Evolutionary conservation across 129 eudicot genomes (phyloP).

Genomic region (Oenanthe sinensis): DNA sequence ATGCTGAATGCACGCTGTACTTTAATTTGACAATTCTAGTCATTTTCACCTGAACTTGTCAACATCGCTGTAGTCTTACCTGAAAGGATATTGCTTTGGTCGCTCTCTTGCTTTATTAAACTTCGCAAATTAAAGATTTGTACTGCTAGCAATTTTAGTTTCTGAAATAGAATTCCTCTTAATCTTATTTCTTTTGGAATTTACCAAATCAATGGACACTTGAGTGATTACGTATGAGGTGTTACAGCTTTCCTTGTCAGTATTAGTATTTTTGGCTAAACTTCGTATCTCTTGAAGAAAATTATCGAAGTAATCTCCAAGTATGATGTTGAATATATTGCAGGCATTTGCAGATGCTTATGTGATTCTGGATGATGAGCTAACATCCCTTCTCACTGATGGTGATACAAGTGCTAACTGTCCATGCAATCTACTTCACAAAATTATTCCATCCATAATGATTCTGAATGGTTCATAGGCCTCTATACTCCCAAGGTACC

Average conservation of each 20-base stretch:
- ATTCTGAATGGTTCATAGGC: slow-evolving; percentile 16
- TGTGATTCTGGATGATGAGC: slow-evolving; percentile 56
- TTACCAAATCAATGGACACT: not conserved
- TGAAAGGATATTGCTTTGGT: not conserved
- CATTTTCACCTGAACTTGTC: no score
- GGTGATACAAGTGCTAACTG: slow-evolving; percentile 28
- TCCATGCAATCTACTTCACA: slow-evolving; percentile 49
- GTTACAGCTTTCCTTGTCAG: not conserved
- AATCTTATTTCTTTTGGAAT: not conserved
- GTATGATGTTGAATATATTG: not conserved
- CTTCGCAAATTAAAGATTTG: not conserved
- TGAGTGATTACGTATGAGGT: not conserved
- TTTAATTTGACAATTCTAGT: no score
- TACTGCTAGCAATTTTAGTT: not conserved
- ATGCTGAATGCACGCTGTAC: not conserved
- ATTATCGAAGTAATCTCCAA: not conserved
- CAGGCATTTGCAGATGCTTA: slow-evolving; percentile 95
- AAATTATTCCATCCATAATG: slow-evolving; percentile 50
- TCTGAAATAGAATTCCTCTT: not conserved
- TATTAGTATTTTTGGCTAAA: not conserved
- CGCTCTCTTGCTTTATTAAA: not conserved
- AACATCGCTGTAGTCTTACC: no score
- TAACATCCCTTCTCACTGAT: slow-evolving; percentile 24
- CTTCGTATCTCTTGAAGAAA: not conserved
- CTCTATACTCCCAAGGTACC: not conserved